Conservation (phyloP, 2,329 filamentous ascomycete genomes). For the Stemphylium vesicarium region DNA sequence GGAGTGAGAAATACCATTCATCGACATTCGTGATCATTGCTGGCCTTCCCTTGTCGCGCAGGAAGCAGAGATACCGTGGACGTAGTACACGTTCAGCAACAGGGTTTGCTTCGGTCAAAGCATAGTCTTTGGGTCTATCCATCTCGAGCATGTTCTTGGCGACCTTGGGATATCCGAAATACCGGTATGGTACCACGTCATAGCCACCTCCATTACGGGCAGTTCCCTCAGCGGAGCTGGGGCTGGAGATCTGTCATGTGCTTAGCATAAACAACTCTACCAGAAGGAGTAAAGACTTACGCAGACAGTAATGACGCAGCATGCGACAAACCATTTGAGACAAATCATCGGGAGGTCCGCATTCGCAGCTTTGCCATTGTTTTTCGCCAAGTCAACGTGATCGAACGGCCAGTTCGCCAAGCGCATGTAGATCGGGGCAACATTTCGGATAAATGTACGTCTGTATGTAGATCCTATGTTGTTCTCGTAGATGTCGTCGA, state of each 20-base stretch:
- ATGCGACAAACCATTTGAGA: slow-evolving; percentile 40
- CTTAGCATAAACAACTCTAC: neutral
- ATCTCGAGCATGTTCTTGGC: slow-evolving; percentile 39
- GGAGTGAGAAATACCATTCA: slow-evolving; percentile 23
- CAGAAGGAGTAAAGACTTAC: slow-evolving; percentile 18
- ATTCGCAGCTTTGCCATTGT: slow-evolving; percentile 24
- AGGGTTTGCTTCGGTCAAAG: slow-evolving; percentile 26
- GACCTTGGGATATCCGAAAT: slow-evolving; percentile 41
- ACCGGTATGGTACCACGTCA: slow-evolving; percentile 37
- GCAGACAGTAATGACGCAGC: slow-evolving; percentile 31
- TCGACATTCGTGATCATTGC: slow-evolving; percentile 34
- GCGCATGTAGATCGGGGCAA: slow-evolving; percentile 34
- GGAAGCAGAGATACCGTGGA: slow-evolving; percentile 40
- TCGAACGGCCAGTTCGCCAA: slow-evolving; percentile 42
- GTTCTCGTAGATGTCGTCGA: slow-evolving; percentile 42
- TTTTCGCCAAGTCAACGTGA: slow-evolving; percentile 32
- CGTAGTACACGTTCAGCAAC: slow-evolving; percentile 34
- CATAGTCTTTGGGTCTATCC: slow-evolving; percentile 8
- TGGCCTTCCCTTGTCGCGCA: slow-evolving; percentile 25
- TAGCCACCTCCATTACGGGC: slow-evolving; percentile 33
- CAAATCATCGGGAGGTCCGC: slow-evolving; percentile 34
- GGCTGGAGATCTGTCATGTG: slow-evolving; percentile 28
- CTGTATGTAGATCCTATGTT: slow-evolving; percentile 34
- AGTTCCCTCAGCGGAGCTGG: slow-evolving; percentile 18
- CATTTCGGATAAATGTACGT: slow-evolving; percentile 40